These are phyloP conservation scores for Hemileia vastatrix DNA, from an alignment of 1,284 basidiomycete species.

Conservation along the genomic window DNA sequence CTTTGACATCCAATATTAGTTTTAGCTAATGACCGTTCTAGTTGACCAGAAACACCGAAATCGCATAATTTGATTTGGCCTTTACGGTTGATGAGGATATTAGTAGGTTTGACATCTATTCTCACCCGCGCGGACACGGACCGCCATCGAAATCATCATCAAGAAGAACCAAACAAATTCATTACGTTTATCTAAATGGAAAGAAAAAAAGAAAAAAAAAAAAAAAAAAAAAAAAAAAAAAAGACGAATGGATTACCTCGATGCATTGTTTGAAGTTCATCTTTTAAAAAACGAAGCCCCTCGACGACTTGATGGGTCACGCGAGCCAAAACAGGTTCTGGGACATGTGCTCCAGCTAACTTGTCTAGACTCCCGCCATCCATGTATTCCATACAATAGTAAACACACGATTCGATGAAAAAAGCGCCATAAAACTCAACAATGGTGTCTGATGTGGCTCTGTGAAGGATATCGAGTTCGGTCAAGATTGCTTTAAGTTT, in stretches of 20 bases:
- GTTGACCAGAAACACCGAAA: constrained; percentile 94
- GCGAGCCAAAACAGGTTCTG: constrained; percentile 73
- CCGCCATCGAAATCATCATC: background rate
- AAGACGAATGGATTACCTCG: constrained; percentile 53
- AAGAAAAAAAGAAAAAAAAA: no score
- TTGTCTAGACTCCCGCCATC: constrained; percentile 89
- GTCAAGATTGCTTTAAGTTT: constrained; percentile 95
- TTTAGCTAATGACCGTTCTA: constrained; percentile 91
- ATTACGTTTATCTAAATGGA: background rate
- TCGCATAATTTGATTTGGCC: constrained; percentile 93
- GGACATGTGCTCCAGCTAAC: constrained; percentile 60
- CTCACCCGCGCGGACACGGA: no score
- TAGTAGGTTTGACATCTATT: constrained; percentile 90
- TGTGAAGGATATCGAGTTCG: constrained; percentile 95
- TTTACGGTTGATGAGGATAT: constrained; percentile 78
- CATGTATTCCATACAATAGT: constrained; percentile 99
- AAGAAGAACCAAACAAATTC: background rate
- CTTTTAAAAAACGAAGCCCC: constrained; percentile 93
- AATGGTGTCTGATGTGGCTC: constrained; percentile 79
- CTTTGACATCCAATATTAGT: constrained; percentile 98
- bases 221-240: background rate
- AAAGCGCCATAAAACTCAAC: constrained; percentile 99
- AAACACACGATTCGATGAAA: constrained; percentile 96
- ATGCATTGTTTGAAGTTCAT: constrained; percentile 93
- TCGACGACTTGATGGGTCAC: constrained; percentile 73